phyloP scores from a whole-genome alignment of 805 yeast genomes.

The Scheffersomyces amazonensis region DNA sequence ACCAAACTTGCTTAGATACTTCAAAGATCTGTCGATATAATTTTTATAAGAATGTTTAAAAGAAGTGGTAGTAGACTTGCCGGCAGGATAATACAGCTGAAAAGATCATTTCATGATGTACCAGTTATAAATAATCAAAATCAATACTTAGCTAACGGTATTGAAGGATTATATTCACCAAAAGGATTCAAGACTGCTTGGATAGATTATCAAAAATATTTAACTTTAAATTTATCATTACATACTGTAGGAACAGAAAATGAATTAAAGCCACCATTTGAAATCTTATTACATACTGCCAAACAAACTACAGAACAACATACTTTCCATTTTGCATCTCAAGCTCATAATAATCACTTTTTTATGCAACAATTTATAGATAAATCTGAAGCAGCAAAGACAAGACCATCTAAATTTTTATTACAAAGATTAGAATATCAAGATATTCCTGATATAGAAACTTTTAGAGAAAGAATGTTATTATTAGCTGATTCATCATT shows the following conservation, averaged over 20 bases:
- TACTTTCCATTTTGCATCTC: conserved; percentile 85
- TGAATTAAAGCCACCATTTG: conserved; percentile 74
- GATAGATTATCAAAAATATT: conserved; percentile 72
- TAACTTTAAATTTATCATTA: conserved; percentile 58
- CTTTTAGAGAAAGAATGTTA: conserved; percentile 49
- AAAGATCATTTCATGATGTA: conserved; percentile 52
- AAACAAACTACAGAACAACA: conserved; percentile 63
- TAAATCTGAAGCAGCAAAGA: conserved; percentile 25
- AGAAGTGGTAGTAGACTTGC: not conserved
- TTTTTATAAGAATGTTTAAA: not conserved
- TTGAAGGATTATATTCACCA: conserved; percentile 62
- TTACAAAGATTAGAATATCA: conserved; percentile 35
- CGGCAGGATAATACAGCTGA: not conserved
- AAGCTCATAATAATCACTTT: conserved; percentile 88
- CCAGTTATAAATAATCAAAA: conserved; percentile 51
- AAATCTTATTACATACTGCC: conserved; percentile 65
- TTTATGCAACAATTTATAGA: conserved; percentile 64
- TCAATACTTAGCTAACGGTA: conserved; percentile 44
- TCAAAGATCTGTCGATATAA: no score
- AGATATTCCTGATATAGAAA: conserved; percentile 41
- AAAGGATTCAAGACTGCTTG: conserved; percentile 73
- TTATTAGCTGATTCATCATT: conserved; percentile 48
- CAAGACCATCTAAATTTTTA: conserved; percentile 36
- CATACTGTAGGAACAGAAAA: conserved; percentile 75
- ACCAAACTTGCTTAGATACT: no score